Conservation (phyloP, 345 rosid species). For the Citrus trifoliata region DNA sequence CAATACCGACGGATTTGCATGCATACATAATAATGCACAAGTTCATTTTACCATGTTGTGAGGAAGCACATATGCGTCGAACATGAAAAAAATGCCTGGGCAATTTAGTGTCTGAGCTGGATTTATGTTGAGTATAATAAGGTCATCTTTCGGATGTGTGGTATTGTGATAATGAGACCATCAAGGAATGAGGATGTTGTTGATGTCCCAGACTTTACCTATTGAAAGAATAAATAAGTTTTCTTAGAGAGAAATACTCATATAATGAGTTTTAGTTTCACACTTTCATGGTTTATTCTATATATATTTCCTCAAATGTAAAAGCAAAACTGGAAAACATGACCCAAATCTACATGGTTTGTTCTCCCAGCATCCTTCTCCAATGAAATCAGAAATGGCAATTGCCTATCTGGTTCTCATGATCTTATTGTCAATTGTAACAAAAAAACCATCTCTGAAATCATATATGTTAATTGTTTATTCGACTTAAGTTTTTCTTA, state of each 20-base stretch:
- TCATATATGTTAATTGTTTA: background rate
- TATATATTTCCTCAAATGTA: background rate
- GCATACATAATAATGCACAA: background rate
- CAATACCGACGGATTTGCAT: background rate
- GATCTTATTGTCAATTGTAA: background rate
- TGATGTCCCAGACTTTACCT: too few relatives aligned
- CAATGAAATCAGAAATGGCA: background rate
- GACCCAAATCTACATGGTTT: background rate
- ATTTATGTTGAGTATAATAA: background rate
- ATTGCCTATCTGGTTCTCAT: background rate
- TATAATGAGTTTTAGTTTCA: background rate
- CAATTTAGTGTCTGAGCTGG: background rate
- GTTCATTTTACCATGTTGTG: background rate
- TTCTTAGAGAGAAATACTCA: too few relatives aligned
- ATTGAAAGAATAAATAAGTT: too few relatives aligned
- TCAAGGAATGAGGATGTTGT: background rate
- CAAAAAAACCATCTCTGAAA: background rate
- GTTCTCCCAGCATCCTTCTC: too few relatives aligned
- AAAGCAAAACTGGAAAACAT: background rate
- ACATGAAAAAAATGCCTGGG: background rate
- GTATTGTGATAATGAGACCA: background rate
- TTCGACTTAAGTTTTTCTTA: constrained; percentile 7
- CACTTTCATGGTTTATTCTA: background rate
- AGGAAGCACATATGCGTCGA: background rate
- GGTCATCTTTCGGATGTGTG: background rate